These are phyloP conservation scores for Medicago arabica DNA, from an alignment of 306 rosid genomes.

Conservation along the genomic window DNA sequence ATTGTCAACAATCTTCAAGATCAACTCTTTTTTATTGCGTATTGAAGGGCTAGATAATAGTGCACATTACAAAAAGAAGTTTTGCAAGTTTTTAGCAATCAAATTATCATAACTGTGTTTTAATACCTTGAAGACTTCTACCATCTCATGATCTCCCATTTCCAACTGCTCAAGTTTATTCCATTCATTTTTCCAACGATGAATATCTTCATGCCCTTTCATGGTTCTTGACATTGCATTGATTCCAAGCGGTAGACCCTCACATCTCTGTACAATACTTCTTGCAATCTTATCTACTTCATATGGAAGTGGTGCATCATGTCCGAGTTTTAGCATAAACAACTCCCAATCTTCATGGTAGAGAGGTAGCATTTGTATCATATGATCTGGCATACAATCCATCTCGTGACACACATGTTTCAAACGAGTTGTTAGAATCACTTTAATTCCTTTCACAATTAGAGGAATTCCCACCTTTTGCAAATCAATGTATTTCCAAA, in stretches of 20 bases:
- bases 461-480: constrained; percentile 39
- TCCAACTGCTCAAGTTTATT: not conserved
- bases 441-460: constrained; percentile 15
- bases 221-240: constrained; percentile 19
- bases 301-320: not conserved
- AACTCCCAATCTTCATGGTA: constrained; percentile 18
- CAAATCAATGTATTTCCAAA: constrained; percentile 41
- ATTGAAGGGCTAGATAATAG: not conserved
- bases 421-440: constrained; percentile 44
- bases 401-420: constrained; percentile 35
- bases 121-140: constrained; percentile 26
- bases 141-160: constrained; percentile 29
- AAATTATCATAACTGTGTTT: constrained; percentile 34
- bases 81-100: constrained; percentile 10
- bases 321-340: constrained; percentile 29
- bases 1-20: not conserved
- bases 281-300: not conserved
- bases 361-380: constrained; percentile 5
- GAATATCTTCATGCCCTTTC: not conserved
- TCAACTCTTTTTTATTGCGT: not conserved
- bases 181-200: not conserved
- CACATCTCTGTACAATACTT: not conserved
- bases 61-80: constrained; percentile 34
- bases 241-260: constrained; percentile 33
- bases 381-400: not conserved